Percentiles rank a stretch among this genome's conserved stretches.
Evolutionary conservation across 306 rosid genomes (phyloP).

Genomic region (Lathyrus aphaca): DNA sequence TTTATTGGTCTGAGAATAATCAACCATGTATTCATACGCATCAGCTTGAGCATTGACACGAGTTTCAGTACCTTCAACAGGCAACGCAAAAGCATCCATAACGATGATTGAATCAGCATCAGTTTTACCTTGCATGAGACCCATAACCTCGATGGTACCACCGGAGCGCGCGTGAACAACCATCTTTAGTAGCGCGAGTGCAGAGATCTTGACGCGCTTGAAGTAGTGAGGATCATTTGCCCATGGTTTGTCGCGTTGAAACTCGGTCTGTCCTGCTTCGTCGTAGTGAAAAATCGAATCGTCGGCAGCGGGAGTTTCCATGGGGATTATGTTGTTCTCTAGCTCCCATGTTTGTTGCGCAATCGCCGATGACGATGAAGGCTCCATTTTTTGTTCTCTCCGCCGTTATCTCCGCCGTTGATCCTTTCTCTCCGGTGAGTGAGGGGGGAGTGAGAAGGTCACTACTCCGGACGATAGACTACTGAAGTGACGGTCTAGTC

Average conservation of each 20-base stretch:
- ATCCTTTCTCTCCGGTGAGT: not conserved
- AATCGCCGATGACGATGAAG: constrained; percentile 46
- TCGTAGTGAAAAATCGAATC: constrained; percentile 95
- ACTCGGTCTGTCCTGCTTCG: constrained; percentile 67
- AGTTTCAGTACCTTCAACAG: constrained; percentile 97
- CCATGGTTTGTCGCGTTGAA: constrained; percentile 93
- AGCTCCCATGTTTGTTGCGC: constrained; percentile 96
- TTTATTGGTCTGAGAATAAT: constrained; percentile 89
- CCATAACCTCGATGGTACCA: constrained; percentile 96
- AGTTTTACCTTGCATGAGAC: constrained; percentile 97
- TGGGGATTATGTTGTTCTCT: constrained; percentile 78
- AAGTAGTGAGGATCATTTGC: constrained; percentile 80
- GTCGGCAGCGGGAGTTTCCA: constrained; percentile 77
- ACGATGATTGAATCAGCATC: constrained; percentile 89
- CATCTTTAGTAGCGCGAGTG: constrained; percentile 96
- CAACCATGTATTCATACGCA: constrained; percentile 97
- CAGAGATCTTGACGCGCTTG: constrained; percentile 98
- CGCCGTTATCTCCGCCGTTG: not conserved
- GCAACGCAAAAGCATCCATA: constrained; percentile 94
- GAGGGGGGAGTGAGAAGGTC: not conserved
- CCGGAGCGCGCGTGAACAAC: constrained; percentile 99
- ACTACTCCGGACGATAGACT: not conserved
- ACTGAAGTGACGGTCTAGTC: too few relatives aligned
- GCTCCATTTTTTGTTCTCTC: constrained; percentile 27
- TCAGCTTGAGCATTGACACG: constrained; percentile 99